Evolutionary conservation across 257 asterid species (phyloP).

Genomic region (Cordia subcordata): DNA sequence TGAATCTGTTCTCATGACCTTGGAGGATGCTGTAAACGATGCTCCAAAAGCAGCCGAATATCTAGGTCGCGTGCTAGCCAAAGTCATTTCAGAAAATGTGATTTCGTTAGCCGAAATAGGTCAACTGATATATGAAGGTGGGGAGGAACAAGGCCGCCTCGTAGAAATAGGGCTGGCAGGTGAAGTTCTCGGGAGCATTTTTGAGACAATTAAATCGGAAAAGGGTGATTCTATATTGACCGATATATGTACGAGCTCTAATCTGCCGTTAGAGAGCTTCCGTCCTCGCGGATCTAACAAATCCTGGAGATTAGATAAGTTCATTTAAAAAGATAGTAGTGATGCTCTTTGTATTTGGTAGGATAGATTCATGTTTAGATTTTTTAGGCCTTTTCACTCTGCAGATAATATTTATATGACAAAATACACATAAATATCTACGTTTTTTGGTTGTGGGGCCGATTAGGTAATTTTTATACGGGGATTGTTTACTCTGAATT

Average conservation of each 20-base stretch:
- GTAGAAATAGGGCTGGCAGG: conserved; percentile 48
- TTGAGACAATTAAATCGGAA: conserved; percentile 35
- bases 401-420: conserved; percentile 8
- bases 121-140: conserved; percentile 33
- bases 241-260: conserved; percentile 25
- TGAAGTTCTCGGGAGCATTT: conserved; percentile 35
- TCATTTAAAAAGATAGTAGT: conserved; percentile 5
- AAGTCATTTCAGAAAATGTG: conserved; percentile 25
- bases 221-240: conserved; percentile 26
- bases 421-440: neutral
- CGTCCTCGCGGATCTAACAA: conserved; percentile 36
- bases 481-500: too few relatives aligned
- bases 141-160: conserved; percentile 43
- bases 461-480: too few relatives aligned
- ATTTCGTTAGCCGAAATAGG: conserved; percentile 28
- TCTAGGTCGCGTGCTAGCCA: conserved; percentile 40
- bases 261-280: conserved; percentile 27
- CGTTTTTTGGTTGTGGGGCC: neutral
- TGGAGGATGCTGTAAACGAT: conserved; percentile 50
- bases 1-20: conserved; percentile 24
- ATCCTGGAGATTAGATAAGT: conserved; percentile 38
- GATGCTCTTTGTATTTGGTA: conserved; percentile 18
- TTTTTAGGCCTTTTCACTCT: conserved; percentile 9
- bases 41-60: conserved; percentile 51
- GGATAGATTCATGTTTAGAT: conserved; percentile 22